Base-by-base conservation (phyloP, 176 grass and related monocot genomes). In the Juncus effusus region DNA sequence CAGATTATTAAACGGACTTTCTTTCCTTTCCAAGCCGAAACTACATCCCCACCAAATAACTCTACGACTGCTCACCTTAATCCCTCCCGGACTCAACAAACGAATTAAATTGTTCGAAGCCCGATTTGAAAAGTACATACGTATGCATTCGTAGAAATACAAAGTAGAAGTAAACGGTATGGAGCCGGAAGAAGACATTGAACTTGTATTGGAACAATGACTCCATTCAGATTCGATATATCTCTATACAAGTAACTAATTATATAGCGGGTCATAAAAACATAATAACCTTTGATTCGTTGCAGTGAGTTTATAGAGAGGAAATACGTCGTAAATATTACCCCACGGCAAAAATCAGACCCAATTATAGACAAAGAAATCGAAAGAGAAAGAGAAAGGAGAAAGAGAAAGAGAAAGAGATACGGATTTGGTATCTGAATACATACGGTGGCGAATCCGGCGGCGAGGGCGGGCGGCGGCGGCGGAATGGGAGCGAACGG, bases 401-500 rank as follows among this genome's bases (percentile, higher is more conserved):
- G 64, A 37, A 54, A 12, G 11, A 40, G 49, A 13, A 39, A 40
- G 50, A 70, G 66, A 55, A 19, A 56, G 38, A 41, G 54, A 56
- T 7, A 40, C 36, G 65, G 51, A 40, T 55, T 15, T 12, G n/a
- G 49, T n/a, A 36, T 28, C 19, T 28, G 19, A 7, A 54, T 56
- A 47, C 9, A 47, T 52, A 71, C 69, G 54, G 69, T 72, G 69
- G 69, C 69, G 51, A 72, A 72, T 72, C 38, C 69, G 38, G 69
- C 69, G 69, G 69, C 69, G 69, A 72, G 69, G 58, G 54, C 69
- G 1, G 69, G 69, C 6, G 53, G 36, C n/a, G 54, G 68, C 4
- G 54, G 68, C 12, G 67, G 54, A 40, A 90, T 87, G 87, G 87
- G 87, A 3, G 80, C 83, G 36, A 90, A 90, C 79, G 87, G 87